phyloP scores from a whole-genome alignment of 1,284 basidiomycete genomes.

The Phlebopus sp. region DNA sequence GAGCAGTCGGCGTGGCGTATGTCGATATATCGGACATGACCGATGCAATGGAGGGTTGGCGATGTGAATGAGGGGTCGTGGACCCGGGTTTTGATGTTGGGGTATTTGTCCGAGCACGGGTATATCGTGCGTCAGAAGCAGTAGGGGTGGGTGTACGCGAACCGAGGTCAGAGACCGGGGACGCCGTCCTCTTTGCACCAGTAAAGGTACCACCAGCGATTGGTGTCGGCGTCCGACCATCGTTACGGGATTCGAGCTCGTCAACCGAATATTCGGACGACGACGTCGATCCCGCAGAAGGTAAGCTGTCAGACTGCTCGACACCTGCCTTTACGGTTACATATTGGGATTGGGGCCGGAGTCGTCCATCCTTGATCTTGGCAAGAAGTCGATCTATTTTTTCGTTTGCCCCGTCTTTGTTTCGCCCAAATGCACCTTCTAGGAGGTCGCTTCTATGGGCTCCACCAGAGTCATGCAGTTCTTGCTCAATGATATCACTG shows the following conservation, averaged over 20 bases:
- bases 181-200: constrained; percentile 24
- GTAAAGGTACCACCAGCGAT: constrained; percentile 7
- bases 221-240: constrained; percentile 31
- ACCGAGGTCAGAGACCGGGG: constrained; percentile 19
- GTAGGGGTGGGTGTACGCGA: constrained; percentile 36
- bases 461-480: constrained; percentile 56
- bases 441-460: constrained; percentile 57
- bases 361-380: constrained; percentile 61
- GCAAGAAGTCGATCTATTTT: constrained; percentile 76
- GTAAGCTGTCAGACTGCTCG: constrained; percentile 20
- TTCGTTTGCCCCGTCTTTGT: constrained; percentile 61
- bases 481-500: constrained; percentile 87
- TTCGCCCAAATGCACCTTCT: constrained; percentile 57
- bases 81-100: constrained; percentile 34
- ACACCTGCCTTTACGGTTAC: constrained; percentile 9
- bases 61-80: constrained; percentile 28
- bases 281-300: constrained; percentile 40
- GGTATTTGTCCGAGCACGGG: constrained; percentile 37
- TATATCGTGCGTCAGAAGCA: constrained; percentile 13
- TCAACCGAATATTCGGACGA: constrained; percentile 61
- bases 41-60: constrained; percentile 63
- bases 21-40: constrained; percentile 56
- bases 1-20: constrained; percentile 49
- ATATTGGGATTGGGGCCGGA: constrained; percentile 24
- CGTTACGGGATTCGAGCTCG: constrained; percentile 26